These are phyloP conservation scores for Cryptococcus floricola DNA, from an alignment of 1,284 basidiomycete species.

Conservation along the genomic window DNA sequence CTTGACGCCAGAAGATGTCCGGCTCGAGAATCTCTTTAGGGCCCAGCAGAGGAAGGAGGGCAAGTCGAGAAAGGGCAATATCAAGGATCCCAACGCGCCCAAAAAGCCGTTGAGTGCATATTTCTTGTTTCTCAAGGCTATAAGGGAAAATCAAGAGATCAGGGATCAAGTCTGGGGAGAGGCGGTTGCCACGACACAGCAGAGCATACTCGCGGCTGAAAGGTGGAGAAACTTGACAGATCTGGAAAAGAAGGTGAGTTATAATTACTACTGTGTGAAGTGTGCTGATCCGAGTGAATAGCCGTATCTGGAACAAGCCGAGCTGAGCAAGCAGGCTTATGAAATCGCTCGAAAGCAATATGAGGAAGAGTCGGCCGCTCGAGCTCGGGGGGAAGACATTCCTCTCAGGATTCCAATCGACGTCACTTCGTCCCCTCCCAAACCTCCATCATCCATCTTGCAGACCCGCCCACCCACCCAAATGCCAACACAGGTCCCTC, in stretches of 20 bases:
- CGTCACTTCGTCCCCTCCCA: slow-evolving; percentile 4
- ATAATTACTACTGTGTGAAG: neutral
- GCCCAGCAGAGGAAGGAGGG: slow-evolving; percentile 89
- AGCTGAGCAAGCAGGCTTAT: slow-evolving; percentile 88
- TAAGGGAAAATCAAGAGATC: slow-evolving; percentile 64
- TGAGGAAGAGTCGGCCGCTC: slow-evolving; percentile 34
- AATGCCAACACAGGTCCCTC: neutral
- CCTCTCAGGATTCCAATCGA: slow-evolving; percentile 14
- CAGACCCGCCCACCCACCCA: slow-evolving; percentile 7
- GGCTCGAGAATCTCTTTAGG: slow-evolving; percentile 85
- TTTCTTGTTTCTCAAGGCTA: slow-evolving; percentile 89
- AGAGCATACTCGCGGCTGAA: slow-evolving; percentile 86
- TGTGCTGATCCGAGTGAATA: slow-evolving; percentile 35
- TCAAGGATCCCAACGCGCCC: slow-evolving; percentile 94
- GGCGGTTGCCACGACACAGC: slow-evolving; percentile 89
- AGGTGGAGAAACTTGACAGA: slow-evolving; percentile 89
- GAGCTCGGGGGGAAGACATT: slow-evolving; percentile 34
- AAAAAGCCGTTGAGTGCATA: slow-evolving; percentile 94
- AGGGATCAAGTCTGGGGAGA: slow-evolving; percentile 82
- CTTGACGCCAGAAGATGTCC: slow-evolving; percentile 90
- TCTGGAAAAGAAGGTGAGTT: slow-evolving; percentile 74
- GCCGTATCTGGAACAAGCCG: slow-evolving; percentile 86
- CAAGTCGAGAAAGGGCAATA: slow-evolving; percentile 86
- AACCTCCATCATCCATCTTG: slow-evolving; percentile 1
- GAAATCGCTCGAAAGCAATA: slow-evolving; percentile 54